Evolutionary conservation across 768 basidiomycete species (phyloP), one percentile per base, ranked within the genome.

Genomic region (Multifurca ochricompacta): DNA sequence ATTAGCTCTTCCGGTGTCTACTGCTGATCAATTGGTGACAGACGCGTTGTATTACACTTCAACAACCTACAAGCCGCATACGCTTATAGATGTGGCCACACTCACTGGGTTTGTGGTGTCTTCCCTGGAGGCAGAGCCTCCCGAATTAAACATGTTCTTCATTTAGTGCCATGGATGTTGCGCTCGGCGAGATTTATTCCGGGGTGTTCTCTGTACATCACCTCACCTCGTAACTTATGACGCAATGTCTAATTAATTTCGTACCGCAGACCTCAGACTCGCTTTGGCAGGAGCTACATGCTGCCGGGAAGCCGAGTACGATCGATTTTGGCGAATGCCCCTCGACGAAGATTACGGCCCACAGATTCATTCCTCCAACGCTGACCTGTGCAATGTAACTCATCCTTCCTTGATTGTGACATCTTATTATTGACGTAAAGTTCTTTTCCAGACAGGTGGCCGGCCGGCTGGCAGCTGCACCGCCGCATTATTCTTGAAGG

Each of bases 321-420:
- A 91, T 68, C 81, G 82, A 50, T 83, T 94, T 76, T 93, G 91
- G 91, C 80, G 91, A 25, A 81, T 93, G 83, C 91, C 91, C 9
- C 78, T 94, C 49, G 84, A 89, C 62, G 87, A 90, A 40, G 87
- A 83, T 53, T 94, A 76, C 60, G 81, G 79, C 1, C 78, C 81
- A 10, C 88, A 89, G 66, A 92, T 94, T 62, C 69, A 82, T 65
- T 75, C 74, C 6, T 83, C 81, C 25, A 90, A 89, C 62, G 89
- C 88, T 23, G 90, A 92, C 66, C 73, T 92, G 31, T 83, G 85
- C 69, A 92, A 91, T 62, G 83, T 84, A 58, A 72, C 45, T n/a
- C 32, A 13, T 3, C 14, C n/a, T 14, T 41, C 18, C 10, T 21
- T 4, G 21, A 23, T 31, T 19, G 37, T 37, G 6, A 54, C 58